phyloP scores from a whole-genome alignment of 148 eudicot genomes.

The Dysphania ambrosioides region DNA sequence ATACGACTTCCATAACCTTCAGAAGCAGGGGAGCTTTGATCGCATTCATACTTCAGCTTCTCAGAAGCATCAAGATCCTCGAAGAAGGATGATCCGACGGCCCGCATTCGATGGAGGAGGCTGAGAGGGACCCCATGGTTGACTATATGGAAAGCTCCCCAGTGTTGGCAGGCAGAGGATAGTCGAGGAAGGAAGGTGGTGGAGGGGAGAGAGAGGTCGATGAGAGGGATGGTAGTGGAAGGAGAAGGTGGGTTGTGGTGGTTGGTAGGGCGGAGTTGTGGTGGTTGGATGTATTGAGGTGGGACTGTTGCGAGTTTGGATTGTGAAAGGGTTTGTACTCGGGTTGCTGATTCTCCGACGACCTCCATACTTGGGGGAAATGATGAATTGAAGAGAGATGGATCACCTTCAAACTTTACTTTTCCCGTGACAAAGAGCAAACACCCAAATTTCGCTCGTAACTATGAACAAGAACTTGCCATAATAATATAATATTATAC shows the following conservation, averaged over 20 bases:
- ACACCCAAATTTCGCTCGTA: no score
- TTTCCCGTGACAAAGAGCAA: no score
- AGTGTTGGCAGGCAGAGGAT: constrained; percentile 51
- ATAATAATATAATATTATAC: no score
- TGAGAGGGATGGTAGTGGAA: constrained; percentile 36
- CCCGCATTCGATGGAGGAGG: constrained; percentile 49
- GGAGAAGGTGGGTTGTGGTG: constrained; percentile 9
- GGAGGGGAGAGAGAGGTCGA: constrained; percentile 43
- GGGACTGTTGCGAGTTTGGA: constrained; percentile 32
- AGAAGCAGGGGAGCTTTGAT: constrained; percentile 46
- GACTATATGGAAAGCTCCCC: constrained; percentile 80
- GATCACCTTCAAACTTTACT: not conserved
- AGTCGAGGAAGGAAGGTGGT: constrained; percentile 24
- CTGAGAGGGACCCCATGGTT: constrained; percentile 61
- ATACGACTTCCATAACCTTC: constrained; percentile 90
- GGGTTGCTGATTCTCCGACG: constrained; percentile 15
- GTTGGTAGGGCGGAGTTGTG: constrained; percentile 37
- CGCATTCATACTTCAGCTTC: constrained; percentile 54
- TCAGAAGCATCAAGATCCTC: constrained; percentile 42
- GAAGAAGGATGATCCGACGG: constrained; percentile 55
- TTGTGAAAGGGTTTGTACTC: constrained; percentile 43
- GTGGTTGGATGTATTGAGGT: constrained; percentile 51
- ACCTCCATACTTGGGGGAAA: constrained; percentile 12
- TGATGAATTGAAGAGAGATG: not conserved
- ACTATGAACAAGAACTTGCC: no score